phyloP scores from a whole-genome alignment of 345 rosid species.

The Gossypium longicalyx region DNA sequence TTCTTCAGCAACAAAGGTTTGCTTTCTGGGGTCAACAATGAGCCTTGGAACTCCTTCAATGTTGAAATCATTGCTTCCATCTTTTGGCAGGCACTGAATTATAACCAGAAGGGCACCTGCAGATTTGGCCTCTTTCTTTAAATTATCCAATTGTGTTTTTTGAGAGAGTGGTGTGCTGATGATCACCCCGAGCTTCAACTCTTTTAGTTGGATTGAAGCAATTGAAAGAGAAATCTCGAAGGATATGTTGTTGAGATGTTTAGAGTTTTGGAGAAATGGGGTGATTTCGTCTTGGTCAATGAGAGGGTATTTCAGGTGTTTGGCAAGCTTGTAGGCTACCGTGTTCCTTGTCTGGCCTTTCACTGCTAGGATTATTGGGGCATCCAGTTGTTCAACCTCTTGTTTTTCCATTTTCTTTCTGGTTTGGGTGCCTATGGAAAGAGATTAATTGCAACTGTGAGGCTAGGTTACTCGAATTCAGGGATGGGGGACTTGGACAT shows the following conservation, averaged over 20 bases:
- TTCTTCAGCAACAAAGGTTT: neutral
- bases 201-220: neutral
- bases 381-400: neutral
- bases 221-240: neutral
- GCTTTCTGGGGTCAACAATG: neutral
- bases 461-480: neutral
- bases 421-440: neutral
- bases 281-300: neutral
- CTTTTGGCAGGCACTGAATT: constrained; percentile 4
- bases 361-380: constrained; percentile 4
- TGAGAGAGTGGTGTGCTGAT: neutral
- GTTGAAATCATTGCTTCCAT: neutral
- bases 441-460: neutral
- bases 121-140: neutral
- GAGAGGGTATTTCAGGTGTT: constrained; percentile 6
- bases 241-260: neutral
- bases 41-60: neutral
- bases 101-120: neutral
- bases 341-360: neutral
- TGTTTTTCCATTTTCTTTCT: neutral
- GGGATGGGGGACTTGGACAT: neutral
- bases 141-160: neutral
- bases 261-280: neutral
- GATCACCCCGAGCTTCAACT: constrained; percentile 8
- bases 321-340: constrained; percentile 6